Base-by-base conservation (phyloP, 2,329 filamentous ascomycete species). In the Chaetomium strumarium region DNA sequence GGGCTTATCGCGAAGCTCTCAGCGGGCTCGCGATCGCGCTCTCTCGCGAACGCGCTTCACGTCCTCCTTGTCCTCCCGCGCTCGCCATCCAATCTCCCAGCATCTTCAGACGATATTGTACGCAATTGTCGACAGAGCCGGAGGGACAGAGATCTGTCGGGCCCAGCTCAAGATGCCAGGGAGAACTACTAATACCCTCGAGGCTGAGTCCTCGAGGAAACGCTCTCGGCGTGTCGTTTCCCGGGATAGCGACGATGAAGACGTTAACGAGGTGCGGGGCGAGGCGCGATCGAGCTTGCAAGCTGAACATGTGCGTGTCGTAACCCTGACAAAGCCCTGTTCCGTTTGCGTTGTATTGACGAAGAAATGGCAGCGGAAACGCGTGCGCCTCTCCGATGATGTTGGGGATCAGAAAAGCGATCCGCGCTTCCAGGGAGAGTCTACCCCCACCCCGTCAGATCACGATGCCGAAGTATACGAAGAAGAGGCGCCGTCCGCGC, bases 251-350 rank as follows among this genome's bases (percentile, higher is more conserved):
- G 65, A 67, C 16, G 67, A 67, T n/a, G 65, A 64, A 8, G 64
- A 70, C 17, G 56, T 67, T 29, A 60, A 66, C 2, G 65, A 73
- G 14, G 61, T 68, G n/a, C 64, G 64, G n/a, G 63, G 69, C 41
- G 72, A 24, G 24, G 24, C 72, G 12, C 72, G 68, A 55, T 75
- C 75, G 1, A 69, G 65, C 20, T 60, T 74, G 24, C 67, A 68
- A 34, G 65, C 64, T 5, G 67, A 71, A 19, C 55, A 67, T 16
- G 75, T 77, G 61, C 8, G 17, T 42, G 34, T 4, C 13, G 4
- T 42, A 8, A 45, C 24, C 24, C 20, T 30, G 8, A 31, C 19
- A 34, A 6, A 33, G 33, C 30, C 9, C 19, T 13, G 12, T 8
- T 14, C 16, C 42, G 4, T 5, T 33, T 36, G 16, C 14, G 10